A percentile compares a stretch with the other conserved stretches of the same genome.
Conservation (phyloP, 495 filamentous ascomycete genomes). For the Neurospora sp. region DNA sequence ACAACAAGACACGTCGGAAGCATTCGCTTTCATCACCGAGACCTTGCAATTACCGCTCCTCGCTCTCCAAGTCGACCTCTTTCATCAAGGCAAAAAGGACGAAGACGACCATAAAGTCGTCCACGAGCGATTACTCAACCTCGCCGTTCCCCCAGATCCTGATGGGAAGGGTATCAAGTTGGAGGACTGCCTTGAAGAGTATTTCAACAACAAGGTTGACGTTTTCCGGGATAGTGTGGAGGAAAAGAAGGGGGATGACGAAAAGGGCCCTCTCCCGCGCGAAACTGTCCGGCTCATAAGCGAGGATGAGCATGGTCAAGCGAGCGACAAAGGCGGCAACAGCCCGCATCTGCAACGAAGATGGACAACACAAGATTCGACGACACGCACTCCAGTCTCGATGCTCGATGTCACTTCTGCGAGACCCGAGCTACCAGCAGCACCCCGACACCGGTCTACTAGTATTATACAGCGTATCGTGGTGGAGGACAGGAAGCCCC, state of each 20-base stretch:
- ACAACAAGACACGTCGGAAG: conserved; percentile 93
- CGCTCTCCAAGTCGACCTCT: conserved; percentile 89
- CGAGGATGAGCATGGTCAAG: conserved; percentile 19
- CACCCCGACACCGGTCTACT: conserved; percentile 29
- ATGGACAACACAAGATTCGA: conserved; percentile 21
- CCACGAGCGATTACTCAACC: conserved; percentile 83
- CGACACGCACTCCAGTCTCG: conserved; percentile 14
- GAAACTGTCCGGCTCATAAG: conserved; percentile 27
- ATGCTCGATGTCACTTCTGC: conserved; percentile 7
- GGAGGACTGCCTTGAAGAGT: conserved; percentile 84
- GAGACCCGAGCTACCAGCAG: conserved; percentile 11
- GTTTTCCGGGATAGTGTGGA: conserved; percentile 60
- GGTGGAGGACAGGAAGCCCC: conserved; percentile 25
- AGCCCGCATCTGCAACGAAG: conserved; percentile 12
- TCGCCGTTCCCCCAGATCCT: conserved; percentile 64
- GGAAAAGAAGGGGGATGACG: conserved; percentile 39
- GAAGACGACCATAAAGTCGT: conserved; percentile 89
- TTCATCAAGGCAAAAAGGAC: conserved; percentile 75
- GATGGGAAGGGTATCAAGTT: conserved; percentile 57
- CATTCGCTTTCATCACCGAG: conserved; percentile 88
- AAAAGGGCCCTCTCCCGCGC: conserved; percentile 2
- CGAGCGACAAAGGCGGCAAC: conserved; percentile 2
- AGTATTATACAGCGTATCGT: conserved; percentile 42
- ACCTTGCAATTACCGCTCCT: conserved; percentile 79
- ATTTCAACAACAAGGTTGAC: conserved; percentile 92